Evolutionary conservation across 1,284 basidiomycete species (phyloP).

Genomic region (Trametes polyzona): DNA sequence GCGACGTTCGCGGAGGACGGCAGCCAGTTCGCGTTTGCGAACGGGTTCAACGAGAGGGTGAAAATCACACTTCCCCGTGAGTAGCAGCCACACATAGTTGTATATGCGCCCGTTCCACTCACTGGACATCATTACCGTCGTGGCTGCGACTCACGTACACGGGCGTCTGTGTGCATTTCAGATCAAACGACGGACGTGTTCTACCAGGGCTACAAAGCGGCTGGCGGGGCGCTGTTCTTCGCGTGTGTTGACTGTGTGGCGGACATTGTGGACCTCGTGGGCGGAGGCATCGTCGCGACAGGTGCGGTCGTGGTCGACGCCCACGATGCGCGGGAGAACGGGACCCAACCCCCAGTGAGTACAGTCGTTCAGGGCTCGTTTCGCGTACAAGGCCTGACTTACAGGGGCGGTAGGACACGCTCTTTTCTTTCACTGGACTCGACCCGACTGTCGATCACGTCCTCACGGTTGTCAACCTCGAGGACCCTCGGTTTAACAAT

Average conservation of each 20-base stretch:
- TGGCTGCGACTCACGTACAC: not conserved
- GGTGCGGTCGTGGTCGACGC: slow-evolving; percentile 19
- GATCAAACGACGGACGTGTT: slow-evolving; percentile 26
- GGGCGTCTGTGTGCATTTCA: slow-evolving; percentile 4
- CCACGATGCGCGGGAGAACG: slow-evolving; percentile 21
- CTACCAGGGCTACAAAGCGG: slow-evolving; percentile 27
- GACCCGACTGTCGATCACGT: slow-evolving; percentile 34
- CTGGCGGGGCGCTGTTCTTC: slow-evolving; percentile 23
- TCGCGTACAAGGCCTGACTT: not conserved
- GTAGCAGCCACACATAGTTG: no score
- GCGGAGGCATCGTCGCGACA: not conserved
- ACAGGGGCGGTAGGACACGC: slow-evolving; percentile 15
- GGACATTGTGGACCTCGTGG: not conserved
- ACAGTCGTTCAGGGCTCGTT: not conserved
- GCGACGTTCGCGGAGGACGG: slow-evolving; percentile 14
- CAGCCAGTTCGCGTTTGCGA: slow-evolving; percentile 20
- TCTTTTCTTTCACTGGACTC: slow-evolving; percentile 33
- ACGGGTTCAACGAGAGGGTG: slow-evolving; percentile 18
- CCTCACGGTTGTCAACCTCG: slow-evolving; percentile 37
- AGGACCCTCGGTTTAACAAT: slow-evolving; percentile 28
- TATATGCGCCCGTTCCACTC: no score
- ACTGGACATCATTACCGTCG: no score
- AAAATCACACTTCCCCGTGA: slow-evolving; percentile 24
- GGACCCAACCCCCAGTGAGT: slow-evolving; percentile 22
- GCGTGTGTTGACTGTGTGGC: slow-evolving; percentile 28